Conservation (phyloP, 768 basidiomycete species). For the Amanita inopinata region DNA sequence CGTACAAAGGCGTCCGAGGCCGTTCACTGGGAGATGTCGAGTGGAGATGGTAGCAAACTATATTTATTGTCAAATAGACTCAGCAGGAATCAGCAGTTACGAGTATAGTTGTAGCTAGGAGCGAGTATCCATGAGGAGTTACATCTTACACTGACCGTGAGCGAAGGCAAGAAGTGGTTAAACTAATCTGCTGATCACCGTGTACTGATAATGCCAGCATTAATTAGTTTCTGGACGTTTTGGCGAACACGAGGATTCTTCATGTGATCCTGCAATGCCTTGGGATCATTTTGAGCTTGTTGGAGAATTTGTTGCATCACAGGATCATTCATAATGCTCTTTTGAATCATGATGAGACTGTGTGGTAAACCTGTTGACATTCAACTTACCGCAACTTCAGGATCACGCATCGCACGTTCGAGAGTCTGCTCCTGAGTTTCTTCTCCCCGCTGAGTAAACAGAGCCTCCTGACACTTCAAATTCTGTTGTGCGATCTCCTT, state of each 20-base stretch:
- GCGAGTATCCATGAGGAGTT: too few relatives aligned
- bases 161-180: not conserved
- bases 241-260: slow-evolving; percentile 75
- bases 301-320: slow-evolving; percentile 93
- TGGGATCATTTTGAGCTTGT: slow-evolving; percentile 86
- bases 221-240: slow-evolving; percentile 86
- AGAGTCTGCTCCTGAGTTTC: slow-evolving; percentile 93
- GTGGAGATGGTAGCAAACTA: slow-evolving; percentile 49
- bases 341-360: slow-evolving; percentile 9
- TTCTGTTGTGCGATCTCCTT: slow-evolving; percentile 77
- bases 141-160: not conserved
- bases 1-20: slow-evolving; percentile 84
- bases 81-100: too few relatives aligned
- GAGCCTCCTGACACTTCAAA: slow-evolving; percentile 69
- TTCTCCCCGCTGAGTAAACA: slow-evolving; percentile 66
- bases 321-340: slow-evolving; percentile 84
- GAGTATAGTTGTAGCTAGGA: too few relatives aligned
- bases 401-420: slow-evolving; percentile 93
- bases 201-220: slow-evolving; percentile 90
- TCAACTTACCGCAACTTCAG: slow-evolving; percentile 76
- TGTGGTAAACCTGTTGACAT: slow-evolving; percentile 5
- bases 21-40: slow-evolving; percentile 60
- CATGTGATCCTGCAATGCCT: slow-evolving; percentile 91
- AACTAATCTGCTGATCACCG: slow-evolving; percentile 30
- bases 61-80: too few relatives aligned